These are phyloP conservation scores for Pulveroboletus sp. DNA, from an alignment of 768 basidiomycete species.

Conservation along the genomic window DNA sequence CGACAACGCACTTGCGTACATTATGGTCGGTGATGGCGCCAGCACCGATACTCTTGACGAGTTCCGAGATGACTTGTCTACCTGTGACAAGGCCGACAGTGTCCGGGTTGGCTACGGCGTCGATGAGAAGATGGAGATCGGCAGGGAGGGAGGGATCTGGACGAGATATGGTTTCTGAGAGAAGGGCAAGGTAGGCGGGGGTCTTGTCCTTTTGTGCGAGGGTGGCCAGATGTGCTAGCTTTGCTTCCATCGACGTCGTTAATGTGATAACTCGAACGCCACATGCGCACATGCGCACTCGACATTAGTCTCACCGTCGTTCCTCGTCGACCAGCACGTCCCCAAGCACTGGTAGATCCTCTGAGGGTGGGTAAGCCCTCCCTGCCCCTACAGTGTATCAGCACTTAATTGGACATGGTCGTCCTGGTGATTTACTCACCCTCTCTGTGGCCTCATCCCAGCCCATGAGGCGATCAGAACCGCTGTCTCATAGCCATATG, in stretches of 20 bases:
- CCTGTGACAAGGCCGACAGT: constrained; percentile 81
- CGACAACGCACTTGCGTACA: constrained; percentile 65
- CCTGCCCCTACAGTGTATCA: not conserved
- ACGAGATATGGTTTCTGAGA: constrained; percentile 60
- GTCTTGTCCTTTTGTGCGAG: constrained; percentile 85
- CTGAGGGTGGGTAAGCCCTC: constrained; percentile 4
- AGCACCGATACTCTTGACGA: constrained; percentile 64
- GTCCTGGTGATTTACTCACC: no score
- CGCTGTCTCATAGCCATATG: constrained; percentile 18
- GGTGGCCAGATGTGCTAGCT: constrained; percentile 54
- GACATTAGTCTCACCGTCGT: not conserved
- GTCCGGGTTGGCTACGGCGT: constrained; percentile 80
- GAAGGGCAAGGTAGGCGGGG: constrained; percentile 62
- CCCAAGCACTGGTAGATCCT: not conserved
- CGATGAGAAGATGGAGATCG: constrained; percentile 69
- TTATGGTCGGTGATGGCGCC: constrained; percentile 51
- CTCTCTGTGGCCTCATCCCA: not conserved
- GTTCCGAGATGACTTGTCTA: constrained; percentile 80
- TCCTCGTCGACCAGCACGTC: not conserved
- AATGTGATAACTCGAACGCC: not conserved
- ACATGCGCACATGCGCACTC: no score
- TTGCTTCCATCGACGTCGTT: constrained; percentile 51
- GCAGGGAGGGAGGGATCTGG: constrained; percentile 40
- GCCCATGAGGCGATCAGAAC: constrained; percentile 8
- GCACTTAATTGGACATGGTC: constrained; percentile 12